Evolutionary conservation across 2,329 filamentous ascomycete species (phyloP), one percentile per base, ranked within the genome.

Genomic region (Elsinoe ampelina): DNA sequence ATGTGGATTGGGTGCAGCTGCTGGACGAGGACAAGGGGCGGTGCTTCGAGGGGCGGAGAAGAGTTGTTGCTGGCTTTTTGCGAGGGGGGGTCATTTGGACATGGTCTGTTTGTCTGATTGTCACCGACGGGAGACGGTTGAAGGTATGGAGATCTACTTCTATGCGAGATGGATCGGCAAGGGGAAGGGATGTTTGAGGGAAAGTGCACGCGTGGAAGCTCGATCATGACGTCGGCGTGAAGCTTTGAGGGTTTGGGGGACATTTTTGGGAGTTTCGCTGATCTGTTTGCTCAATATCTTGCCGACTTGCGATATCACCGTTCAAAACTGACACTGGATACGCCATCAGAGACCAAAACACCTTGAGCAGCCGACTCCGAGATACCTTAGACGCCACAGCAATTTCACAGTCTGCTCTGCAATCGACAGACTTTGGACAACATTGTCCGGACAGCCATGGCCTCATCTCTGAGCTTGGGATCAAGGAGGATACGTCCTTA

Each of bases 181-280:
- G 26, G 26, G 26, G 48, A 15, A 35, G 32, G n/a, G n/a, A n/a
- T n/a, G n/a, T n/a, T n/a, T n/a, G n/a, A n/a, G n/a, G 48, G 48
- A 36, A 52, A 26, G 48, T 38, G 32, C 48, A 52, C 48, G 48
- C 48, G 48, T 45, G 41, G 17, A 17, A 39, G 17, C n/a, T 38
- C 26, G 48, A 26, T 55, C 36, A 55, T 55, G 52, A 55, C 52
- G 36, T 55, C 52, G 52, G 22, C 13, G 52, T 55, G 52, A 45
- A 55, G 39, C 39, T 38, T 26, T 54, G 15, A 19, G 34, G 52
- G 11, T 55, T 15, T 20, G n/a, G 20, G n/a, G 20, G 36, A 43
- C 43, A 43, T 42, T 32, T 51, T 55, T 42, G 36, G 52, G 51
- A 42, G 30, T 20, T n/a, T n/a, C n/a, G n/a, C n/a, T n/a, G n/a